Conservation (phyloP, 805 yeast species). For the Brettanomyces nanus region DNA sequence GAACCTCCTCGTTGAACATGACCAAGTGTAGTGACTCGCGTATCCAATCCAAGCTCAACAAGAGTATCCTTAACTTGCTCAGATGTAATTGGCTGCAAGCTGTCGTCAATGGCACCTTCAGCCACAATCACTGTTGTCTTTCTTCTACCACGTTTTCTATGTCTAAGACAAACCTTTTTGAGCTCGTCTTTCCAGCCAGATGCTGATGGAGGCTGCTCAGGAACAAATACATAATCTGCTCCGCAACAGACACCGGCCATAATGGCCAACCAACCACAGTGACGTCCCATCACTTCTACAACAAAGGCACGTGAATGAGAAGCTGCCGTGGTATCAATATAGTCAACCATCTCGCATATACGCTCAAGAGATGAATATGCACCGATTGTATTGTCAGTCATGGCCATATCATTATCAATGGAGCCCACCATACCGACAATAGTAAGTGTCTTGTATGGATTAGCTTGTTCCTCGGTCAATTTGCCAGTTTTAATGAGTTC, state of each 20-base stretch:
- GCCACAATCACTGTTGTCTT: conserved; percentile 76
- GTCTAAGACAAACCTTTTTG: conserved; percentile 54
- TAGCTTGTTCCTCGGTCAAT: conserved; percentile 39
- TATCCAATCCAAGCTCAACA: conserved; percentile 63
- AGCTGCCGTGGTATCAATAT: conserved; percentile 76
- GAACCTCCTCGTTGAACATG: conserved; percentile 83
- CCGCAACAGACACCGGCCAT: conserved; percentile 77
- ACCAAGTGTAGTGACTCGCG: conserved; percentile 70
- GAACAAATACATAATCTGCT: conserved; percentile 75
- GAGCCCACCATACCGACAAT: conserved; percentile 75
- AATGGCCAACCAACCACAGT: conserved; percentile 82
- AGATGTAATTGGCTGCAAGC: conserved; percentile 58
- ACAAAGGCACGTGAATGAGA: conserved; percentile 81
- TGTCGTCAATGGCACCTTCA: conserved; percentile 73
- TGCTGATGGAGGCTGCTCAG: conserved; percentile 65
- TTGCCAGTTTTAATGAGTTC: conserved; percentile 42
- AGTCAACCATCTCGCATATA: conserved; percentile 68
- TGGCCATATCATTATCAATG: conserved; percentile 80
- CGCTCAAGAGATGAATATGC: conserved; percentile 72
- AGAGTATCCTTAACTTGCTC: conserved; percentile 58
- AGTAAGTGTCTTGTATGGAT: conserved; percentile 46
- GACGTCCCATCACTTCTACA: conserved; percentile 84
- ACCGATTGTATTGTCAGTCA: conserved; percentile 78
- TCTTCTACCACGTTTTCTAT: conserved; percentile 65
- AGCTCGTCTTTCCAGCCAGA: conserved; percentile 61